Evolutionary conservation across 805 yeast species (phyloP), one percentile per base, ranked within the genome.

Genomic region (Metschnikowia lachancei): DNA sequence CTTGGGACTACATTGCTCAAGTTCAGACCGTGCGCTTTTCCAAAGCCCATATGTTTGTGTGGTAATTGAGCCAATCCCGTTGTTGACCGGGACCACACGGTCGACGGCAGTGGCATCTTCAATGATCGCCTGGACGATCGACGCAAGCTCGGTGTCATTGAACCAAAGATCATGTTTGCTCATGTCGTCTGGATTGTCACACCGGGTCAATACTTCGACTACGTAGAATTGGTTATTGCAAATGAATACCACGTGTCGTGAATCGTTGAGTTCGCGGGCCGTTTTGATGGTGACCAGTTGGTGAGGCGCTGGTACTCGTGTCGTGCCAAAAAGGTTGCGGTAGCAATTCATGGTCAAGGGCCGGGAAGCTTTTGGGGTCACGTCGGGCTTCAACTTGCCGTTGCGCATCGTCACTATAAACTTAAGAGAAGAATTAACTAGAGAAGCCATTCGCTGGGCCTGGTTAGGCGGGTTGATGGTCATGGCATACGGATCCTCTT

Each of bases 271-370:
- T 38, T 66, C 55, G 4, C 44, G 35, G 42, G 61, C 60, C 40
- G 63, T 65, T 51, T 68, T 66, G 45, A 76, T 64, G 4, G 73
- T 59, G 16, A 78, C 68, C 34, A 73, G 74, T 32, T 56, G 60
- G 40, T 48, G 49, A 17, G 52, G 47, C 28, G 59, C 64, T 0
- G 77, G 77, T 8, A 69, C 63, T 47, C 91, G 72, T 0, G 90
- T 78, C 6, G 89, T 75, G 9, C 89, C 90, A 62, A 86, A 86
- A 19, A 86, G 62, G 53, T 82, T 82, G 46, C 67, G 63, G 62
- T 83, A 85, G 22, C 90, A 82, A 28, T 71, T 70, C 92, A 85
- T 86, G 8, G 89, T 77, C 44, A 84, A 65, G 0, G 82, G 80
- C 16, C 64, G 69, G 1, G 72, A 72, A 35, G 69, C 67, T 40